Base-by-base conservation (phyloP, 768 basidiomycete species). In the Boletellus emodensis region DNA sequence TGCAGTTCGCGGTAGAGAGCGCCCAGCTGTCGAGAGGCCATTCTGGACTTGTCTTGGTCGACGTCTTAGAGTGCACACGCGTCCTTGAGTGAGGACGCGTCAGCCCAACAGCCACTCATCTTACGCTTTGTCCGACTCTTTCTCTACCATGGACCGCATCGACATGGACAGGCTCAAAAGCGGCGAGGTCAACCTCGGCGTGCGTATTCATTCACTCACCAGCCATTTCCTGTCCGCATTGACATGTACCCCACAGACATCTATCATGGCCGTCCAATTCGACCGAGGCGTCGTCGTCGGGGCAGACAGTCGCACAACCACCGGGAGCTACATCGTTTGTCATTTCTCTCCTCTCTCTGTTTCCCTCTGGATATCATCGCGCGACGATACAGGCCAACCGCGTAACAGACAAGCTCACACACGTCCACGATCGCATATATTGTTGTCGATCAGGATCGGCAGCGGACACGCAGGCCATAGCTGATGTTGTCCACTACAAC, bases 191-290 rank as follows among this genome's bases (percentile, higher is more conserved):
- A 94, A 97, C 78, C 85, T 97, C 61, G 94, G 94, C 57, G 94
- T 95, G 72, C 63, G 90, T 79, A 35, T 49, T 14, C 24, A 20
- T 18, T 39, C 52, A 1, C 20, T 39, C n/a, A 0, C 24, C 5
- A 7, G 37, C 24, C 24, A 3, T 4, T 32, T 15, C 14, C 48
- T 37, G 15, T 51, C 20, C 26, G 6, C 24, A 20, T 20, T 20
- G 20, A 46, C 35, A 36, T 30, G 12, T 9, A 20, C 42, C 13
- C 35, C 51, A 6, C 61, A 97, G 92, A 99, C 95, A 49, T 97
- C 95, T 38, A 98, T 99, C 69, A 97, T 97, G 94, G 95, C 96
- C 47, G 94, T 98, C 55, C 91, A 94, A 62, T 99, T 99, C 75
- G 77, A 91, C 32, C 84, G 83, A 28, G 96, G 96, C 35, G 96